These are phyloP conservation scores for Rhynchospora breviuscula DNA, from an alignment of 176 grass and related monocot species.

Conservation along the genomic window DNA sequence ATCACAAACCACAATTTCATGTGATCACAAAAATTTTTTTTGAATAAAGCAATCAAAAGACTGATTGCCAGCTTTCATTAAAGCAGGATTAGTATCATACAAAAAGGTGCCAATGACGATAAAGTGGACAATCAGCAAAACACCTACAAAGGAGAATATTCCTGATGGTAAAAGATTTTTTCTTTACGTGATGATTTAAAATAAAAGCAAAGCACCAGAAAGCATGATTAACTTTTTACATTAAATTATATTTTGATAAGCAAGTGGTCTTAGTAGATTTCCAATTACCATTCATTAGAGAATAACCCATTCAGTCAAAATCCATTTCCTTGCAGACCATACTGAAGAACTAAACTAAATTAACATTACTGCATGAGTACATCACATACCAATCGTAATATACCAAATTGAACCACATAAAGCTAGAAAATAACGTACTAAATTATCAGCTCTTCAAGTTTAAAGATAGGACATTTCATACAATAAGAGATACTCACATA, in stretches of 20 bases:
- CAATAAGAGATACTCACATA: background rate
- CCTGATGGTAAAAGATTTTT: slow-evolving; percentile 11
- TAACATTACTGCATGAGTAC: background rate
- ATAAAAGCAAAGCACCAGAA: background rate
- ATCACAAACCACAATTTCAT: background rate
- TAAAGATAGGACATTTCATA: too few species aligned
- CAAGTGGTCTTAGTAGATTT: slow-evolving; percentile 24
- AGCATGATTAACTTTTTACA: background rate
- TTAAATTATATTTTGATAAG: background rate
- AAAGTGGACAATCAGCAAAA: background rate
- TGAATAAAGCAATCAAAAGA: too few species aligned
- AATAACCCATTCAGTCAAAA: background rate
- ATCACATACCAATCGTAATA: background rate
- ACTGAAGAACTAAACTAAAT: background rate
- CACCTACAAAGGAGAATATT: background rate
- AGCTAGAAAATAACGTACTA: background rate
- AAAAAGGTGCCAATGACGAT: background rate
- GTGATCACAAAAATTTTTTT: too few species aligned
- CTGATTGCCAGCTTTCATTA: too few species aligned
- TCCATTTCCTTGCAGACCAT: background rate
- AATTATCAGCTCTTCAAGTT: too few species aligned
- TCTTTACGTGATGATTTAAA: background rate
- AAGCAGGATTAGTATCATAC: too few species aligned
- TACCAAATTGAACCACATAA: slow-evolving; percentile 5
- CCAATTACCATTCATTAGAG: background rate